Percentiles rank a stretch among this genome's conserved stretches.
Evolutionary conservation across 2,329 filamentous ascomycete species (phyloP).

Genomic region (Tricladium varicosporioides): DNA sequence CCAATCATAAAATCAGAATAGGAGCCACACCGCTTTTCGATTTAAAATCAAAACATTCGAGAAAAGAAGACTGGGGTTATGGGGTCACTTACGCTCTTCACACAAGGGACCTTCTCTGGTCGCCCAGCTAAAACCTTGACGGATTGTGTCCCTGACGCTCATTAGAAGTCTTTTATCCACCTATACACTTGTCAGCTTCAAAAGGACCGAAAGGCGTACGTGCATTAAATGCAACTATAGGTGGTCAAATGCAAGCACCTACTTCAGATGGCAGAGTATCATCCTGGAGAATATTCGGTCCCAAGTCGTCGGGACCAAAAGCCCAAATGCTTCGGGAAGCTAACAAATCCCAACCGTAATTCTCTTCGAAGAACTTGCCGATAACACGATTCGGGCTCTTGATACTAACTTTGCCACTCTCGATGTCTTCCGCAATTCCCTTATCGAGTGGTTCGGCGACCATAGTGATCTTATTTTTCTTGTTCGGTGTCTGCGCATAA

Average conservation of each 20-base stretch:
- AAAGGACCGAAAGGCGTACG: slow-evolving; percentile 24
- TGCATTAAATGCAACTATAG: slow-evolving; percentile 1
- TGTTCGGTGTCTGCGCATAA: slow-evolving; percentile 96
- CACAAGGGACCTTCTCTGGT: slow-evolving; percentile 92
- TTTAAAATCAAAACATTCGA: slow-evolving; percentile 10
- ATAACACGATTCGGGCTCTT: slow-evolving; percentile 90
- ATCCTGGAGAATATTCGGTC: slow-evolving; percentile 94
- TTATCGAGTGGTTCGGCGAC: slow-evolving; percentile 94
- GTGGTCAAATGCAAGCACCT: slow-evolving; percentile 34
- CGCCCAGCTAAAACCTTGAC: slow-evolving; percentile 96
- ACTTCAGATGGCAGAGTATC: slow-evolving; percentile 90
- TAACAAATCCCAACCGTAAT: slow-evolving; percentile 94
- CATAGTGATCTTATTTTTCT: slow-evolving; percentile 99
- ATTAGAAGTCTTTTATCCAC: slow-evolving; percentile 90
- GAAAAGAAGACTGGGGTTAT: slow-evolving; percentile 6
- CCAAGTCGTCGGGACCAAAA: slow-evolving; percentile 92
- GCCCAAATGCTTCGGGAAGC: slow-evolving; percentile 97
- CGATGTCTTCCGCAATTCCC: slow-evolving; percentile 92
- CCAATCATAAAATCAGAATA: slow-evolving; percentile 16
- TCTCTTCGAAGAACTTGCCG: slow-evolving; percentile 95
- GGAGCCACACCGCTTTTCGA: slow-evolving; percentile 4
- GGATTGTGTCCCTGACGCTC: slow-evolving; percentile 86
- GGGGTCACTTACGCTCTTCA: slow-evolving; percentile 78
- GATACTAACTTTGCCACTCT: slow-evolving; percentile 85
- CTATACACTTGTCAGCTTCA: slow-evolving; percentile 38